Evolutionary conservation across 1,284 basidiomycete genomes (phyloP).

Genomic region (Malassezia psittaci): DNA sequence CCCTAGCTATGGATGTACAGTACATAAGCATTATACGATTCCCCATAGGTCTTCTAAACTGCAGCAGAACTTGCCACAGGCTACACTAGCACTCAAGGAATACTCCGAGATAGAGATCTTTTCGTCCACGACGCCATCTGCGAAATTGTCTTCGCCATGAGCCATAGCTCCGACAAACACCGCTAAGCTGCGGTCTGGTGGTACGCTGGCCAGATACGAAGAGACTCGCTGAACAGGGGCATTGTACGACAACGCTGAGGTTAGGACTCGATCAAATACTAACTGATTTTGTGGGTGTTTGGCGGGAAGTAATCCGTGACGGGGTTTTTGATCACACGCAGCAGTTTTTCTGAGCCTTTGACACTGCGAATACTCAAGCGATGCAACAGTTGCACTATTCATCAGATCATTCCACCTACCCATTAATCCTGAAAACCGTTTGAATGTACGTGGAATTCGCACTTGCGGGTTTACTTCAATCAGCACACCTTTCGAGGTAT

Average conservation of each 20-base stretch:
- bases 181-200: slow-evolving; percentile 76
- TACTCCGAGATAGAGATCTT: slow-evolving; percentile 96
- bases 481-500: slow-evolving; percentile 88
- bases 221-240: slow-evolving; percentile 73
- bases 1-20: slow-evolving; percentile 8
- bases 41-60: slow-evolving; percentile 52
- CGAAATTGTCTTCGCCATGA: slow-evolving; percentile 76
- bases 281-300: slow-evolving; percentile 80
- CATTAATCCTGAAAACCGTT: slow-evolving; percentile 96
- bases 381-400: slow-evolving; percentile 79
- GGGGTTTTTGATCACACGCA: slow-evolving; percentile 98
- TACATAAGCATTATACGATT: slow-evolving; percentile 35
- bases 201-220: slow-evolving; percentile 68
- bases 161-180: slow-evolving; percentile 81
- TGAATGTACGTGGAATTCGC: slow-evolving; percentile 93
- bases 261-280: neutral
- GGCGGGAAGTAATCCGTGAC: slow-evolving; percentile 87
- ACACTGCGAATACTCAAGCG: slow-evolving; percentile 89
- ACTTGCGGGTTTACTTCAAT: slow-evolving; percentile 99
- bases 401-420: slow-evolving; percentile 3
- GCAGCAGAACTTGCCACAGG: slow-evolving; percentile 83
- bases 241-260: slow-evolving; percentile 71
- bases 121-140: slow-evolving; percentile 88
- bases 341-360: slow-evolving; percentile 87
- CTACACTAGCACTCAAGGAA: slow-evolving; percentile 80